Percentiles rank a stretch among this genome's conserved stretches.
Conservation (phyloP, 2,329 filamentous ascomycete genomes). For the Colletotrichum sp. region DNA sequence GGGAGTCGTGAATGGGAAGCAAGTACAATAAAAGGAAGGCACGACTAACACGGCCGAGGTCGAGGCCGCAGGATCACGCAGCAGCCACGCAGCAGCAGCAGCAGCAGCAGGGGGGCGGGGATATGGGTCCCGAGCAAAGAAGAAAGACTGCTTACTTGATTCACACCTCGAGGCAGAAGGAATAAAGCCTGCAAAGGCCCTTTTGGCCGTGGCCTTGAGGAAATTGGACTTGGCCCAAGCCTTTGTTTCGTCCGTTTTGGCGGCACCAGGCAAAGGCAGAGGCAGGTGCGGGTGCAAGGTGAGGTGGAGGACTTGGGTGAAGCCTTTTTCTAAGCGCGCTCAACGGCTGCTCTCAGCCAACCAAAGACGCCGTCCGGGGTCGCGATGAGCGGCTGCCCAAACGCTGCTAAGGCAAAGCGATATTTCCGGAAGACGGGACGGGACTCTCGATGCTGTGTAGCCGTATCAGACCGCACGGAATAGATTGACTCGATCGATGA, state of each 20-base stretch:
- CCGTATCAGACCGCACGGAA: not conserved
- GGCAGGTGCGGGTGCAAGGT: not conserved
- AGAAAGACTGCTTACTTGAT: slow-evolving; percentile 18
- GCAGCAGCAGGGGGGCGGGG: not conserved
- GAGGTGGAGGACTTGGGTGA: slow-evolving; percentile 2
- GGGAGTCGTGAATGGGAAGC: not conserved
- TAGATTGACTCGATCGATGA: not conserved
- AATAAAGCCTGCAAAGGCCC: not conserved
- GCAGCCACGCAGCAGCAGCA: slow-evolving; percentile 6
- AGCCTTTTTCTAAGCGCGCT: slow-evolving; percentile 19
- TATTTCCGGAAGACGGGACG: slow-evolving; percentile 6
- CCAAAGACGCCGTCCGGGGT: slow-evolving; percentile 18
- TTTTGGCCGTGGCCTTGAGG: slow-evolving; percentile 17
- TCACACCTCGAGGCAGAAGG: slow-evolving; percentile 3
- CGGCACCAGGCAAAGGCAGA: slow-evolving; percentile 1
- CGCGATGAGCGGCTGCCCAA: slow-evolving; percentile 22
- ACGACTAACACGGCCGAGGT: slow-evolving; percentile 7
- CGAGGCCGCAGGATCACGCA: not conserved
- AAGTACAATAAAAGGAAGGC: slow-evolving; percentile 18
- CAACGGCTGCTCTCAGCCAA: slow-evolving; percentile 21
- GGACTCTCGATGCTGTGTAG: slow-evolving; percentile 4
- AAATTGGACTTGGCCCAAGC: slow-evolving; percentile 6
- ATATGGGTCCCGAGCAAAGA: not conserved
- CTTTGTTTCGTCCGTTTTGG: slow-evolving; percentile 16
- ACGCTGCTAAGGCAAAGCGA: slow-evolving; percentile 20